Evolutionary conservation across 202 grass and related monocot genomes (phyloP).

Genomic region (Saccharum hybrid): DNA sequence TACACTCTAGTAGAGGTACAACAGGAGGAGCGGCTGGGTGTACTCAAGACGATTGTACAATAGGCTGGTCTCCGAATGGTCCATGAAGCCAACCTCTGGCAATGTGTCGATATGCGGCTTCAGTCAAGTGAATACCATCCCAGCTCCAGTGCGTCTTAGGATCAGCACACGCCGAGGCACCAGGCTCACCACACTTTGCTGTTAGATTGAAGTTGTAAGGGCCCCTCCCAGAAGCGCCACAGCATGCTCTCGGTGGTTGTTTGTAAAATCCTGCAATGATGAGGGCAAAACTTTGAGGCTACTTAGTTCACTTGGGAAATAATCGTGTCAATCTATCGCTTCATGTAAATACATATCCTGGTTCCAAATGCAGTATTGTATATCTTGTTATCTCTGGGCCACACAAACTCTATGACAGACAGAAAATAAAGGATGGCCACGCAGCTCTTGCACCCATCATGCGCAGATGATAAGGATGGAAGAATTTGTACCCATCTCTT

Average conservation of each 20-base stretch:
- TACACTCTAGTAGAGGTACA: conserved; percentile 45
- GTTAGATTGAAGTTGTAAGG: conserved; percentile 93
- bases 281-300: conserved; percentile 26
- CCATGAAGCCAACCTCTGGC: conserved; percentile 88
- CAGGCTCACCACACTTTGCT: conserved; percentile 75
- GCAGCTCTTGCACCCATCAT: conserved; percentile 22
- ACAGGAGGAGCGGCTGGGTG: background rate
- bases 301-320: conserved; percentile 19
- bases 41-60: conserved; percentile 56
- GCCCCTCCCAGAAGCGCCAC: conserved; percentile 59
- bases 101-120: conserved; percentile 79
- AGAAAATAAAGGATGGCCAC: conserved; percentile 1
- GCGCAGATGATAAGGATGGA: conserved; percentile 1
- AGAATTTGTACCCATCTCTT: background rate
- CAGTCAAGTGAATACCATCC: conserved; percentile 93
- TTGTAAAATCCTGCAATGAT: conserved; percentile 68
- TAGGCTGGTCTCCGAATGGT: conserved; percentile 59
- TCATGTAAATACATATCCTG: background rate
- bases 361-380: background rate
- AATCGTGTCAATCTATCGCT: background rate
- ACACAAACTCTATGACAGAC: background rate
- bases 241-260: conserved; percentile 74
- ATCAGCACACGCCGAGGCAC: conserved; percentile 59
- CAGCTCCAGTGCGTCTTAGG: conserved; percentile 80
- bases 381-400: background rate